A percentile compares a stretch with the other conserved stretches of the same genome.
Conservation (phyloP, 176 grass and related monocot species). For the Tuctoria greenei region DNA sequence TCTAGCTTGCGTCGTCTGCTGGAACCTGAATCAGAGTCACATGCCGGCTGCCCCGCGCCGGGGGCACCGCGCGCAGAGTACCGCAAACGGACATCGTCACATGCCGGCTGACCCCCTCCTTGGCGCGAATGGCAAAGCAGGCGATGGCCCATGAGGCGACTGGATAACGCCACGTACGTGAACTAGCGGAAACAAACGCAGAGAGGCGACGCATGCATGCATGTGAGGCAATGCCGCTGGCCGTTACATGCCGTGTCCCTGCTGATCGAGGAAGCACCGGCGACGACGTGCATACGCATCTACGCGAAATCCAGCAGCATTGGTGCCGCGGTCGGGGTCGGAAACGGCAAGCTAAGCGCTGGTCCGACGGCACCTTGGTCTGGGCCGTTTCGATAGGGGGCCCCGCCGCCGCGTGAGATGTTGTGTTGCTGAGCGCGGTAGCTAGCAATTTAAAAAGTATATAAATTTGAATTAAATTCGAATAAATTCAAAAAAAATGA, state of each 20-base stretch:
- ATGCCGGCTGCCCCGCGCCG: background rate
- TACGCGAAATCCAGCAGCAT: background rate
- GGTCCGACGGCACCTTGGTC: background rate
- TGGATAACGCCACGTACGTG: background rate
- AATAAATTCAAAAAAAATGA: no score
- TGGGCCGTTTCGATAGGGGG: background rate
- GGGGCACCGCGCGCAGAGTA: background rate
- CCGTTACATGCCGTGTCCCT: background rate
- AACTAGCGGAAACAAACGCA: background rate
- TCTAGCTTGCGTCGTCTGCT: no score
- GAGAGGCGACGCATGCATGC: background rate
- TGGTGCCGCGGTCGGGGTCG: constrained; percentile 18
- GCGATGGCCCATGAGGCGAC: background rate
- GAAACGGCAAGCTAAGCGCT: constrained; percentile 32
- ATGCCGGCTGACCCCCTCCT: background rate
- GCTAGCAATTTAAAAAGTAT: no score
- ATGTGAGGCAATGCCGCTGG: background rate
- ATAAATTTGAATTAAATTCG: no score
- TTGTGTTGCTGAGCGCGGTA: background rate
- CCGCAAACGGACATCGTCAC: constrained; percentile 10
- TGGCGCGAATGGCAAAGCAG: background rate
- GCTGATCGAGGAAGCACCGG: background rate
- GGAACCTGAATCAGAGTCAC: constrained; percentile 9
- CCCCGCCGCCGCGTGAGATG: constrained; percentile 2
- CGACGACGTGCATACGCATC: background rate